Base-by-base conservation (phyloP, 495 filamentous ascomycete species). In the Apodospora peruviana region DNA sequence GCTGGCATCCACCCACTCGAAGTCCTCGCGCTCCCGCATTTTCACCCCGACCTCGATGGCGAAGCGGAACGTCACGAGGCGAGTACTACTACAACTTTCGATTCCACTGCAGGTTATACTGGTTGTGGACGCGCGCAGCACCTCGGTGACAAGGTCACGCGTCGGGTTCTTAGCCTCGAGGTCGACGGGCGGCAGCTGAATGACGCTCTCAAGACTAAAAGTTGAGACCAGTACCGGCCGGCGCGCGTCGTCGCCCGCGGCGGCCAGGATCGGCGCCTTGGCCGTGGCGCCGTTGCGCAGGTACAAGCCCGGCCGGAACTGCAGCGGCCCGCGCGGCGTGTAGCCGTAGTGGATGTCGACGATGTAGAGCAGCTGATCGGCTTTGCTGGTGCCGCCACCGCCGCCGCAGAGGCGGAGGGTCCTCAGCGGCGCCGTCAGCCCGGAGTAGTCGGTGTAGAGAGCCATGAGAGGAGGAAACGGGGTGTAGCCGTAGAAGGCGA, bases 1-100 rank as follows among this genome's bases (percentile, higher is more conserved):
- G 37, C 11, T 14, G 37, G 17, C 39, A 34, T 45, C 49, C 35
- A 45, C 10, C 50, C 45, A 57, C 27, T 53, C 54, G 32, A 57
- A 57, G 10, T 34, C 44, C 22, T 57, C 50, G 10, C 54, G 27
- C 27, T 27, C 16, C 35, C 37, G 23, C 12, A 14, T 27, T 21
- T 50, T 34, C 3, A 12, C 20, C 5, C 49, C 42, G 17, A 51
- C 49, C 34, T 45, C 49, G 12, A 51, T 22, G 16, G 34, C 35
- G 14, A 42, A 45, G 39, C 23, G 16, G n/a, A 51, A 51, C 21
- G 35, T 32, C 5, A 53, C 51, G 27, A 32, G 7, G 27, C 27
- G 27, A 32, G 27, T 32, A 14, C 27, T 32, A 7, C 14, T 14
- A 7, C 7, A 7, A 7, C 7, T 32, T 32, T 14, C 37, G 37